phyloP scores from a whole-genome alignment of 805 yeast species.

The Tetrapisispora pingtungensis region DNA sequence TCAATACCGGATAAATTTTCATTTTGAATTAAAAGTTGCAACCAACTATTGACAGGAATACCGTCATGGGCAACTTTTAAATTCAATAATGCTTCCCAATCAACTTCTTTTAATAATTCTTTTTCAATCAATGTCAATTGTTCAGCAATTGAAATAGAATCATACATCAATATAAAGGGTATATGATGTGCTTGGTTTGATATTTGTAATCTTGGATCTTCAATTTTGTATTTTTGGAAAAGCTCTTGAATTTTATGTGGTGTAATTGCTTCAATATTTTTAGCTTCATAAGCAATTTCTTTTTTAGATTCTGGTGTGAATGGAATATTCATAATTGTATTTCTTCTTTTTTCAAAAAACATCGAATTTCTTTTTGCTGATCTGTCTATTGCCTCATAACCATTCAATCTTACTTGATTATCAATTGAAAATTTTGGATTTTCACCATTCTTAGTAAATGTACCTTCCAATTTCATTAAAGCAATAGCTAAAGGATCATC shows the following conservation, averaged over 20 bases:
- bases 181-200: conserved; percentile 46
- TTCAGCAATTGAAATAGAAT: conserved; percentile 55
- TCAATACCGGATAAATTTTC: conserved; percentile 61
- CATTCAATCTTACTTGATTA: background rate
- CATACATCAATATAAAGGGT: conserved; percentile 71
- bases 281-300: conserved; percentile 4
- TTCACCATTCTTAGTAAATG: conserved; percentile 18
- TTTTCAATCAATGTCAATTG: conserved; percentile 82
- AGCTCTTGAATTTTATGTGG: conserved; percentile 17
- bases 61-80: conserved; percentile 60
- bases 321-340: conserved; percentile 29
- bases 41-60: conserved; percentile 73
- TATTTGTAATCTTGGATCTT: conserved; percentile 19
- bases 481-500: conserved; percentile 70
- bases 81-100: conserved; percentile 84
- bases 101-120: conserved; percentile 74
- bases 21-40: conserved; percentile 56
- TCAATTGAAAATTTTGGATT: conserved; percentile 7
- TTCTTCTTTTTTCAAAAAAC: conserved; percentile 32
- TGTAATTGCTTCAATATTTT: conserved; percentile 2
- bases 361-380: conserved; percentile 21
- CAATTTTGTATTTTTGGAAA: conserved; percentile 17
- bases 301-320: conserved; percentile 22
- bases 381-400: background rate
- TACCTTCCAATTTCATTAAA: conserved; percentile 70